Conservation (phyloP, 2,329 filamentous ascomycete genomes). For the Trichoderma harzianum region DNA sequence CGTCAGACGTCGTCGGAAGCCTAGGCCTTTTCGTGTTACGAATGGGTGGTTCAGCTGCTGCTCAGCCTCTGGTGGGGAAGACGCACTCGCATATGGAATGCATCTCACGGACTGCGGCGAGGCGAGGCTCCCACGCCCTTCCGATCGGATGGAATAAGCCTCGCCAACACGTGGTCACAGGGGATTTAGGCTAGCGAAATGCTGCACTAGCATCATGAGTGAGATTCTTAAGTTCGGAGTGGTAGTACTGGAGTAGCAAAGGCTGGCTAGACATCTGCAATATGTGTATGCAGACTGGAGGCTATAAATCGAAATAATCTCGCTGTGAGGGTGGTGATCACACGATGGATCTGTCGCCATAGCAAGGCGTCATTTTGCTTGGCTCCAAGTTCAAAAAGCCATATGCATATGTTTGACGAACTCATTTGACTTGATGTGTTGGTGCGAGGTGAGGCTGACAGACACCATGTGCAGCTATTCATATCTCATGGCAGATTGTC, state of each 20-base stretch:
- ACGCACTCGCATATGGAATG: background rate
- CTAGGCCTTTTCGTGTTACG: background rate
- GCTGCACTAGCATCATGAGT: background rate
- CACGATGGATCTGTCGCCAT: background rate
- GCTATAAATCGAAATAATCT: background rate
- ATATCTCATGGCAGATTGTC: background rate
- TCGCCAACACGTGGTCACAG: slow-evolving; percentile 2
- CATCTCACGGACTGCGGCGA: slow-evolving; percentile 2
- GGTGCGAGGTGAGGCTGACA: background rate
- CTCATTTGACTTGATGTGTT: background rate
- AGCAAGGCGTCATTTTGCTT: no score
- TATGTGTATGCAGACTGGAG: background rate
- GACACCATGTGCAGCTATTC: background rate
- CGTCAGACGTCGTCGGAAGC: background rate
- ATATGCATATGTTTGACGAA: background rate
- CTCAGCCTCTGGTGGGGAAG: slow-evolving; percentile 9
- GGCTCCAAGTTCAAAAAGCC: background rate
- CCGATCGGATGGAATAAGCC: background rate
- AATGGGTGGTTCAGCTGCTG: slow-evolving; percentile 3
- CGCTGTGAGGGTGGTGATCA: background rate
- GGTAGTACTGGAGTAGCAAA: no score
- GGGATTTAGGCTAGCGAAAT: background rate
- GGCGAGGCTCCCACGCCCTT: slow-evolving; percentile 14
- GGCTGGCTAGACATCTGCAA: background rate
- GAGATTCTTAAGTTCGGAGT: background rate